Evolutionary conservation across 768 basidiomycete species (phyloP), one percentile per base, ranked within the genome.

Genomic region (Grammothele lineata): DNA sequence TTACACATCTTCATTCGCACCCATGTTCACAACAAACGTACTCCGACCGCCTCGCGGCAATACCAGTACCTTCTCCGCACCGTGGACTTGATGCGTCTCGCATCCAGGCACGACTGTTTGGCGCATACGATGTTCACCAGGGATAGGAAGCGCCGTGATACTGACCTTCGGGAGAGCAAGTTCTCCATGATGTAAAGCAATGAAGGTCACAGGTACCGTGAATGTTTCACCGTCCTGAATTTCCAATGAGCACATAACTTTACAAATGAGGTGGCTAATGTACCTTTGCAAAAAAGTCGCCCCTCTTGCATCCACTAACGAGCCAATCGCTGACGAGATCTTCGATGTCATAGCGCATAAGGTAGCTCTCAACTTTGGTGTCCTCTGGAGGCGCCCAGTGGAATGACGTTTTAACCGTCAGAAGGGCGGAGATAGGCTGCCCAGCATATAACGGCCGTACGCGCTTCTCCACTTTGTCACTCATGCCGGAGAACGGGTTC

Each of bases 261-360:
- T 1, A n/a, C 3, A 17, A 7, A 48, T 3, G 18, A 17, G 1
- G 14, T 10, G 14, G 32, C 0, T 1, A n/a, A 59, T 81, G 43
- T 58, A 89, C 94, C 67, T 70, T 73, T 3, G 86, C 88, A 15
- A 74, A 44, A 57, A 90, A 94, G 55, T 87, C 86, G 1, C 92
- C 93, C 43, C 86, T 80, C 66, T 93, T 95, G 34, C 76, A 75
- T 8, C 94, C 94, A 50, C 90, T 87, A 8, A 97, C 80, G 3
- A 96, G 72, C 94, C 94, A 97, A 54, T 90, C 87, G 40, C 80
- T 81, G 15, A 82, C 75, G 64, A 81, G 75, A 54, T 92, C 89
- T 47, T 88, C 82, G 14, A 96, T 73, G 53, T 93, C 89, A 59
- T 86, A 97, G 30, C 83, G 76, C 66, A 94, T 73, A 33, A 66